Evolutionary conservation across 129 eudicot species (phyloP), one percentile per base, ranked within the genome.

Genomic region (Centaurea solstitialis): DNA sequence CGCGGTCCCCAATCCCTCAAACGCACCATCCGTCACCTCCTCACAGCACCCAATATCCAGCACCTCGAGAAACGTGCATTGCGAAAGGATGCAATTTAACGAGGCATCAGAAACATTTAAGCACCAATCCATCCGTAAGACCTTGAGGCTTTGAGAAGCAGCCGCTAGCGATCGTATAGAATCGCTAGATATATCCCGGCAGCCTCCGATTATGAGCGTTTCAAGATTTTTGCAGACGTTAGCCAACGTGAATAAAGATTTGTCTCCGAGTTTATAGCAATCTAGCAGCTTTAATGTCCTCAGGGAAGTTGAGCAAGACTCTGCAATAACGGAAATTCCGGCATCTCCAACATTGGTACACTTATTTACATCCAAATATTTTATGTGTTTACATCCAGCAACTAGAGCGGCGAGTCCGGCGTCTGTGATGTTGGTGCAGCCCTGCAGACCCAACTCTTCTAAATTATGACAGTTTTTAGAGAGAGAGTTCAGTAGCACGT

Each of bases 101-200:
- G 98, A 91, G 61, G 87, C 80, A 72, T 96, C 99, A 6, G 98
- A 83, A 70, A 93, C 87, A 70, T 93, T 93, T 53, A 87, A 76
- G 81, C 99, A 96, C 98, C 98, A 96, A 84, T 93, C 98, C 99
- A 96, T 96, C 28, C 91, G 85, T 26, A 96, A 85, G 45, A 82
- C 84, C 86, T 74, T 88, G 0, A 96, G 96, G 78, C 80, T 91
- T 26, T 75, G 76, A 66, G 64, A 57, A 73, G 84, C 84, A 33
- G 87, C 86, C 57, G 92, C 92, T 72, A 96, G 64, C 43, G 86
- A 81, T 71, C 43, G 87, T 38, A 96, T 86, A 7, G 99, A 84
- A 47, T 87, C 80, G 80, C 93, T 90, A 20, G 98, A 85, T 76
- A 96, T 23, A 30, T 88, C 81, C 74, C 99, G 86, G 76, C 98